Base-by-base conservation (phyloP, 371 early-diverging fungal genomes). In the Syncephalastrum contaminatum region DNA sequence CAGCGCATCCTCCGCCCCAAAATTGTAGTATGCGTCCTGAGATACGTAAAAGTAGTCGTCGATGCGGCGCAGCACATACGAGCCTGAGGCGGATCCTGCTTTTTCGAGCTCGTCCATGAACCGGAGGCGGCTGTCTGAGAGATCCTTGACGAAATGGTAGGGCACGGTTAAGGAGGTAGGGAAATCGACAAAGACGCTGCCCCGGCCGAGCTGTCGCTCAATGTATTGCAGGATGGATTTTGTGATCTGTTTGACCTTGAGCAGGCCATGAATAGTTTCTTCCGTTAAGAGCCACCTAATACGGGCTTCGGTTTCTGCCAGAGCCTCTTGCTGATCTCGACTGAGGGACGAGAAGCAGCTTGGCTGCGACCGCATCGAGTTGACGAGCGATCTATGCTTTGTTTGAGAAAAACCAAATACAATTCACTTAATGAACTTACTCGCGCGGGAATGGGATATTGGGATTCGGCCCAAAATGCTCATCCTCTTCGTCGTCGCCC, bases 191-290 rank as follows among this genome's bases (percentile, higher is more conserved):
- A 74, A 80, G 15, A 72, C 69, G 49, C 67, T 75, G 0, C 72
- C 72, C 5, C 65, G 63, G 39, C 63, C 62, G 24, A 87, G 60
- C 41, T 85, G 77, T 2, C 69, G 52, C 61, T 84, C 81, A 4
- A 89, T 80, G 54, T 82, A 80, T 16, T 70, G 66, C 21, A 89
- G 48, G 0, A 85, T 77, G 3, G 81, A 65, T 10, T 68, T 55
- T 0, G 80, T 77, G 6, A 86, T 71, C 4, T 67, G 73, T 0
- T 70, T 59, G 40, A 78, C 60, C 39, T 77, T 77, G 46, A 92
- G 59, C 19, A 92, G 62, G 0, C 83, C 83, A 59, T 88, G 85
- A 54, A 92, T 81, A 4, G 88, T 82, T 66, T 90, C 90, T 64
- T 89, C 88, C 57, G 84, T 83, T 14, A 89, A 64, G 0, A 89